phyloP scores from a whole-genome alignment of 202 grass and related monocot species.

The Carex arenaria region DNA sequence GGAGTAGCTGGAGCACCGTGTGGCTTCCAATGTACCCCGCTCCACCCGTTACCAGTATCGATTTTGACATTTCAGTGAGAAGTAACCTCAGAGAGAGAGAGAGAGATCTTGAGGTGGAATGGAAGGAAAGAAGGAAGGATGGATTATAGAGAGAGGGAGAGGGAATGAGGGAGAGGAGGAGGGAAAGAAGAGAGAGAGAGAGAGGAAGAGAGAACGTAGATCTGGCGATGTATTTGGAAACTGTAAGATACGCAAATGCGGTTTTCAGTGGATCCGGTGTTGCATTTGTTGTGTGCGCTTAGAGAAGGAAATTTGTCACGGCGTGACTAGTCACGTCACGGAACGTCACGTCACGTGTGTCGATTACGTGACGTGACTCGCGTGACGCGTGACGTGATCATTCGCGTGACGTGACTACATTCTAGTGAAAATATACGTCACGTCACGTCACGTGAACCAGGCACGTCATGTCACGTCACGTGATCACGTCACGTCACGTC shows the following conservation, averaged over 20 bases:
- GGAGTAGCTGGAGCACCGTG: slow-evolving; percentile 78
- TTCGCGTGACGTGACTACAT: too few species aligned
- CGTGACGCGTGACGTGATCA: too few species aligned
- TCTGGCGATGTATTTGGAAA: slow-evolving; percentile 16
- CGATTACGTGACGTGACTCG: too few species aligned
- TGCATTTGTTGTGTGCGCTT: neutral
- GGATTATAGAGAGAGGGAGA: neutral
- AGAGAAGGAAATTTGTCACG: too few species aligned
- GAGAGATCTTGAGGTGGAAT: neutral
- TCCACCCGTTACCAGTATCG: slow-evolving; percentile 75
- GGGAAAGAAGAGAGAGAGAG: neutral
- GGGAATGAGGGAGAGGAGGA: neutral
- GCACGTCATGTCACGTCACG: too few species aligned
- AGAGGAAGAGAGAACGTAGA: neutral
- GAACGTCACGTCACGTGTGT: too few species aligned
- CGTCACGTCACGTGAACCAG: too few species aligned
- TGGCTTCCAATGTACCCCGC: slow-evolving; percentile 92
- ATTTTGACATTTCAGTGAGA: slow-evolving; percentile 32
- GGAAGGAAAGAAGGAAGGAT: neutral
- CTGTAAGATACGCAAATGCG: neutral
- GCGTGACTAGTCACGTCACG: too few species aligned
- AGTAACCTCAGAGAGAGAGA: neutral
- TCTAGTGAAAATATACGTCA: too few species aligned
- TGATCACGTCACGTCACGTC: too few species aligned
- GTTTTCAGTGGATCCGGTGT: neutral